Evolutionary conservation across 352 stramenopile species (phyloP).

Genomic region (Pythium phragmiticola): DNA sequence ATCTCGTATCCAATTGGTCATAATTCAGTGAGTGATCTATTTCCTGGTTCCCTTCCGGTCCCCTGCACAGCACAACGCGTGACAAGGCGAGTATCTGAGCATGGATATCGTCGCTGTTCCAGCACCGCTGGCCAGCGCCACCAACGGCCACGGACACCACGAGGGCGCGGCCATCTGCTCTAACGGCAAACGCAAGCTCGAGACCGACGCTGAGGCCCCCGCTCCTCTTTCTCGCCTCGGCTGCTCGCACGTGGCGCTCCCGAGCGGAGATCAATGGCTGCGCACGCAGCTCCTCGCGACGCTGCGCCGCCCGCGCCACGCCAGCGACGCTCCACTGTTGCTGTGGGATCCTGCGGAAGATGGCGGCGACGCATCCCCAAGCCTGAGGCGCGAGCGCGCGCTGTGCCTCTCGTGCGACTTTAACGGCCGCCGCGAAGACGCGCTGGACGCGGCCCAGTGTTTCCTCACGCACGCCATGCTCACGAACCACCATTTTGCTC

Average conservation of each 20-base stretch:
- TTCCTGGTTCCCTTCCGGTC: background rate
- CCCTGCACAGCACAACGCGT: background rate
- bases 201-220: background rate
- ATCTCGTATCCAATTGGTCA: background rate
- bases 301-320: constrained; percentile 11
- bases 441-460: constrained; percentile 31
- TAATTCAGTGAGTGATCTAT: background rate
- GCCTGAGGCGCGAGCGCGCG: constrained; percentile 29
- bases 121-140: constrained; percentile 11
- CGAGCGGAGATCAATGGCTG: constrained; percentile 4
- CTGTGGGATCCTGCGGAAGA: background rate
- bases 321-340: background rate
- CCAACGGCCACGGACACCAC: constrained; percentile 3
- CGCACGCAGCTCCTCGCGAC: constrained; percentile 9
- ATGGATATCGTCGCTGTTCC: constrained; percentile 7
- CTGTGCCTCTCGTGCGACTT: constrained; percentile 58
- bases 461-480: constrained; percentile 72
- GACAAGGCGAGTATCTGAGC: background rate
- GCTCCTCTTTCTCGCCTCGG: background rate
- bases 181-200: constrained; percentile 16
- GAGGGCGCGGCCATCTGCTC: too few relatives aligned
- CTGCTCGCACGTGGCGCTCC: constrained; percentile 11
- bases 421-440: constrained; percentile 35
- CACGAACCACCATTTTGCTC: constrained; percentile 46
- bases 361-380: background rate